Evolutionary conservation across 768 basidiomycete genomes (phyloP), one percentile per base, ranked within the genome.

Genomic region (Psilocybe subaeruginosa): DNA sequence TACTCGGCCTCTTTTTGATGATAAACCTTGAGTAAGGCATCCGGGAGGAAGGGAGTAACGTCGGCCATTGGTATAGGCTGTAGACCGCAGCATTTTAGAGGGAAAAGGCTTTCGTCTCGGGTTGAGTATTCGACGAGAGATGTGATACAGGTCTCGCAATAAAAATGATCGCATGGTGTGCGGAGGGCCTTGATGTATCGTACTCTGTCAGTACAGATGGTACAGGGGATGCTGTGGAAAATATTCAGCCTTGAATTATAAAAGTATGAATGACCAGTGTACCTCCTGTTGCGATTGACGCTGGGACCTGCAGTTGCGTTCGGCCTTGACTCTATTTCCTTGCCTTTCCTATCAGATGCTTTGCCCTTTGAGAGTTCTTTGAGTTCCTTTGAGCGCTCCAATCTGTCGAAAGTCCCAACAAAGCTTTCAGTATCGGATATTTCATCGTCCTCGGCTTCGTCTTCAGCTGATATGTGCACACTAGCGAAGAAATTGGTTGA

Each of bases 61-160:
- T 54, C 37, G 8, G 27, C 23, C 5, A 63, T 54, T 1, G 77
- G 71, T 43, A 85, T 73, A 0, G 69, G 68, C 35, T 74, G 64
- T 30, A 75, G 68, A 5, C 41, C 41, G 68, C 84, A 87, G 66
- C 85, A 87, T 37, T 80, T 77, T 8, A 84, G 73, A 0, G 86
- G 85, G 58, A 78, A 79, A 3, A 86, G 76, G 0, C 80, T 74
- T 61, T 87, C 86, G 63, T 87, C 85, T 3, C 70, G 73, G 9
- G 76, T 75, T 19, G 80, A 78, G 0, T 77, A 59, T 49, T 76
- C 67, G 16, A 81, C 79, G 35, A 85, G 77, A 33, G 72, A 70
- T 0, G 64, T 55, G 35, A 84, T 46, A 59, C 85, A 87, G n/a
- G 56, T 68, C 16, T 62, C 63, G 70, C 84, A 85, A 60, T 87